Base-by-base conservation (phyloP, 2,329 filamentous ascomycete species). In the Colletotrichum liriopes region DNA sequence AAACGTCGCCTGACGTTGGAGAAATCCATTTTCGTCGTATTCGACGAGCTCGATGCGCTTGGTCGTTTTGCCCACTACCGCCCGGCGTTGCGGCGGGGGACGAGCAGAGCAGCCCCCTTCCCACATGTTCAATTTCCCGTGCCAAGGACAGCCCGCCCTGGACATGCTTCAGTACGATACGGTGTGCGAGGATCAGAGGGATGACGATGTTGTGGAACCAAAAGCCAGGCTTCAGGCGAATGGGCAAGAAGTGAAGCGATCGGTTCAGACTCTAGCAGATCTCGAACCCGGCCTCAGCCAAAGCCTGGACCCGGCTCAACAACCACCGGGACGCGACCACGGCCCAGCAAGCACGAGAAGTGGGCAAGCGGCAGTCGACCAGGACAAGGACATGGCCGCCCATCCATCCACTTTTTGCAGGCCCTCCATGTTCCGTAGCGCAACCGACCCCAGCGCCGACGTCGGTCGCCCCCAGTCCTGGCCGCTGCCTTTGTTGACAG, bases 181-280 rank as follows among this genome's bases (percentile, higher is more conserved):
- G 69, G 69, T 69, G 69, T 69, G 59, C 29, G 37, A 32, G 26
- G 37, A 55, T n/a, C 45, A 47, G 43, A 67, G 59, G 37, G 29
- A 64, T 69, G 69, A 64, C 69, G 65, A 69, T 52, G 59, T 8
- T 49, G 69, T 69, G 69, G 69, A 59, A 60, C 69, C 69, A 9
- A 47, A 37, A 41, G 20, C 23, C 65, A 69, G 60, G 65, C 29
- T 69, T 72, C 59, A 64, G 39, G 52, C 51, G 52, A 59, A 60
- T 64, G 54, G 59, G 39, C 66, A 23, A 60, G 16, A 23, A 58
- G 23, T 60, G 65, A 69, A 47, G 65, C 65, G 65, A 72, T 69
- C 65, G 52, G 69, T 59, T 49, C 23, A 58, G 56, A 68, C 20
- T 39, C 65, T 68, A 45, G 69, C 47, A 72, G 65, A 69, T 72